Evolutionary conservation across 2,329 filamentous ascomycete species (phyloP).

Genomic region (Neocucurbitaria cava): DNA sequence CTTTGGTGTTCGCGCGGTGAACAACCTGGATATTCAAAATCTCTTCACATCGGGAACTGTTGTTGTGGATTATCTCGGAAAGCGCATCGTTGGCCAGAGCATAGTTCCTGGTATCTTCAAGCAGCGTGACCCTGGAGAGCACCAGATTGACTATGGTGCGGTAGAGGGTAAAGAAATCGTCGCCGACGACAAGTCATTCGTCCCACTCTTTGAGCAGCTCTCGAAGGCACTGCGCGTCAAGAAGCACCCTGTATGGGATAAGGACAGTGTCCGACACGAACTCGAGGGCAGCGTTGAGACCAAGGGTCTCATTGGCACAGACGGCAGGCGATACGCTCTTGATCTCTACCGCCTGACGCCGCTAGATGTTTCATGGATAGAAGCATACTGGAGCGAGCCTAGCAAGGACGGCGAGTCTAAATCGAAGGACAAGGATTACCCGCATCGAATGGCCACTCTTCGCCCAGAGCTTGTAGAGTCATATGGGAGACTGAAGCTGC

Average conservation of each 20-base stretch:
- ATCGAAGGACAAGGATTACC: constrained; percentile 68
- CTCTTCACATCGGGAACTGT: constrained; percentile 96
- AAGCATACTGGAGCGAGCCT: constrained; percentile 67
- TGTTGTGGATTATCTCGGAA: constrained; percentile 95
- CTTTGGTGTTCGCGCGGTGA: constrained; percentile 89
- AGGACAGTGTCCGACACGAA: constrained; percentile 87
- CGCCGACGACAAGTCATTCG: constrained; percentile 86
- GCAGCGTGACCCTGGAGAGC: constrained; percentile 94
- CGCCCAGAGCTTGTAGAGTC: constrained; percentile 88
- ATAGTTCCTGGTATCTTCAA: constrained; percentile 99
- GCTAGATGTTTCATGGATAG: constrained; percentile 88
- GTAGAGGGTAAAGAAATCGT: constrained; percentile 97
- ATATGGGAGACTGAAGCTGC: constrained; percentile 83
- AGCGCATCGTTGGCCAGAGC: constrained; percentile 95
- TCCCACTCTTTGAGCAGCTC: constrained; percentile 83
- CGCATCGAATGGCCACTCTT: constrained; percentile 94
- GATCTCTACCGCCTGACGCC: constrained; percentile 95
- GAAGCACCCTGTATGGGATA: constrained; percentile 97
- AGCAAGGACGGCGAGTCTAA: constrained; percentile 56
- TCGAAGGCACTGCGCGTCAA: constrained; percentile 91
- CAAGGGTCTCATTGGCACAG: constrained; percentile 95
- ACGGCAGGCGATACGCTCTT: constrained; percentile 96
- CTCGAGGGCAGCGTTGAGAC: constrained; percentile 96
- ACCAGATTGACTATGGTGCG: constrained; percentile 98
- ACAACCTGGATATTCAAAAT: constrained; percentile 94